These are phyloP conservation scores for Gelatoporia subvermispora DNA, from an alignment of 768 basidiomycete genomes.

Conservation along the genomic window DNA sequence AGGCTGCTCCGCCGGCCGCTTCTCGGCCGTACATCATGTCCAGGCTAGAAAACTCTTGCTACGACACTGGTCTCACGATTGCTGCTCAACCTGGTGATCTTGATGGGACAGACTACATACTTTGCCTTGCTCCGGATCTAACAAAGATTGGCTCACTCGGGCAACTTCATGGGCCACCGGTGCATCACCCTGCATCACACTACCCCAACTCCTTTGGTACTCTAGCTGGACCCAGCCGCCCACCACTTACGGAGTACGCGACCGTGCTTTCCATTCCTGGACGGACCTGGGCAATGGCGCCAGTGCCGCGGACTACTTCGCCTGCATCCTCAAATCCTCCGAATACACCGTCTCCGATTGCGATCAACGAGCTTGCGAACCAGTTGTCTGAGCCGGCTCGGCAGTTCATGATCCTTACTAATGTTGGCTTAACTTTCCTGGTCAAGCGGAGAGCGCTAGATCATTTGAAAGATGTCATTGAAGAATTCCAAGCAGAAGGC, in stretches of 20 bases:
- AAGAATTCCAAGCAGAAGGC: conserved; percentile 73
- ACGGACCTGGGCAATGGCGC: conserved; percentile 78
- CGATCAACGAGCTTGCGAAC: conserved; percentile 75
- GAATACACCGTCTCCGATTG: conserved; percentile 41
- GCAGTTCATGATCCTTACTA: conserved; percentile 86
- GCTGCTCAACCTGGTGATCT: conserved; percentile 72
- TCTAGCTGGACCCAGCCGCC: conserved; percentile 37
- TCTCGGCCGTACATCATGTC: conserved; percentile 57
- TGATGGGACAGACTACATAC: conserved; percentile 68
- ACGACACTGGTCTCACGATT: conserved; percentile 61
- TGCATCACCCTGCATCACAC: conserved; percentile 35
- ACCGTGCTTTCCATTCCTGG: conserved; percentile 76
- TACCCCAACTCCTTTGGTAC: conserved; percentile 37
- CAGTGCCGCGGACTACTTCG: conserved; percentile 34
- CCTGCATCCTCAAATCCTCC: conserved; percentile 28
- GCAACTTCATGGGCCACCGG: conserved; percentile 45
- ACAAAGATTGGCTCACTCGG: conserved; percentile 67
- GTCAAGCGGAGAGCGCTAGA: conserved; percentile 82
- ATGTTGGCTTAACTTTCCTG: conserved; percentile 78
- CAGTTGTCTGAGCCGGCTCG: conserved; percentile 72
- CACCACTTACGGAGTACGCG: conserved; percentile 73
- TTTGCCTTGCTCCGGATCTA: conserved; percentile 73
- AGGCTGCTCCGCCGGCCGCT: conserved; percentile 38
- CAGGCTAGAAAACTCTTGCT: conserved; percentile 57
- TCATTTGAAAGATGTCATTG: conserved; percentile 75